Evolutionary conservation across 2,329 filamentous ascomycete species (phyloP).

Genomic region (Trichocomaceae sp.): DNA sequence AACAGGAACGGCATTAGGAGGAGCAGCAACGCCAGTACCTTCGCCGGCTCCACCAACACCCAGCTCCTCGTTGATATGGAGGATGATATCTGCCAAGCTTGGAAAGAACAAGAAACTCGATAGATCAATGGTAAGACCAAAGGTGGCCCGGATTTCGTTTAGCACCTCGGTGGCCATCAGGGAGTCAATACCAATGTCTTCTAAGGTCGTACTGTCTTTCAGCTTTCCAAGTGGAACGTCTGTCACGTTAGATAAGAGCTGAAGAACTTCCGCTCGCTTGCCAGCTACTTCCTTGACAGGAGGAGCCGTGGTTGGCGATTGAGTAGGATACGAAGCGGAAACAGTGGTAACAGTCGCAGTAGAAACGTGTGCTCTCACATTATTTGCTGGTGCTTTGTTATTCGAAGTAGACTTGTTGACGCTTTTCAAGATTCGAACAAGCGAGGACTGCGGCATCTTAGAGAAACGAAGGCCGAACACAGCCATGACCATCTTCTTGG

Average conservation of each 20-base stretch:
- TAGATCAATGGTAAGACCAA: slow-evolving; percentile 9
- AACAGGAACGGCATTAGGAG: not conserved
- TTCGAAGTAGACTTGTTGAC: no score
- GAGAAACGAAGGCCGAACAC: slow-evolving; percentile 15
- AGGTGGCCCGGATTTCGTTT: slow-evolving; percentile 13
- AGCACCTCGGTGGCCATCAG: slow-evolving; percentile 28
- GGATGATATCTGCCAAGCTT: not conserved
- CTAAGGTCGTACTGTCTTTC: slow-evolving; percentile 25
- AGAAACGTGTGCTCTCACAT: no score
- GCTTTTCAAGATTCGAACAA: not conserved
- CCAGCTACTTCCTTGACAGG: not conserved
- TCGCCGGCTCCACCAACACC: not conserved
- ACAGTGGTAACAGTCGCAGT: not conserved
- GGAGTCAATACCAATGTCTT: slow-evolving; percentile 38
- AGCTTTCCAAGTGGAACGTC: slow-evolving; percentile 34
- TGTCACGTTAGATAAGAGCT: slow-evolving; percentile 19
- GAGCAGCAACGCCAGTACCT: not conserved
- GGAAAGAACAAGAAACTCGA: slow-evolving; percentile 10
- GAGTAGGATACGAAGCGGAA: slow-evolving; percentile 5
- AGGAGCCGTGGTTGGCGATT: not conserved
- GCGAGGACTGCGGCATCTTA: slow-evolving; percentile 7
- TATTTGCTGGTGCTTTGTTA: no score
- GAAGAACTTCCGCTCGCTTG: not conserved
- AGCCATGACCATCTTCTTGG: slow-evolving; percentile 16
- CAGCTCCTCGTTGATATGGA: slow-evolving; percentile 5